Percentiles rank a stretch among this genome's conserved stretches.
phyloP scores from a whole-genome alignment of 78 protist genomes.

The Guillardia theta region DNA sequence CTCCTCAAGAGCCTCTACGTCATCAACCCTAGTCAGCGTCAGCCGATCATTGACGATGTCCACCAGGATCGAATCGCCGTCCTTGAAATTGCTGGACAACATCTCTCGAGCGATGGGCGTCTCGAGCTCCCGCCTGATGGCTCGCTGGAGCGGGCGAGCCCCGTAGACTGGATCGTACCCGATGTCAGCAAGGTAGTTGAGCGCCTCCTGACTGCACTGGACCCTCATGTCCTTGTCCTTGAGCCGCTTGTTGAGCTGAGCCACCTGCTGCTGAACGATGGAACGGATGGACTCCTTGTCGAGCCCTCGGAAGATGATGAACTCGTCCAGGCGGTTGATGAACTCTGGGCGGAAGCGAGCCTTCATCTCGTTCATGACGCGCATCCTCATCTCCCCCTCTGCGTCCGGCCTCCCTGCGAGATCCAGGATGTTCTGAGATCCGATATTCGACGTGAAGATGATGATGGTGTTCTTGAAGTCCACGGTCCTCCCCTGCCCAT shows the following conservation, averaged over 20 bases:
- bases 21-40: too few species aligned
- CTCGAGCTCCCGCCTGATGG: neutral
- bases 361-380: slow-evolving; percentile 71
- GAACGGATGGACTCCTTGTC: neutral
- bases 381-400: neutral
- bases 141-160: slow-evolving; percentile 87
- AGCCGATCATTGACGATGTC: too few species aligned
- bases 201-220: slow-evolving; percentile 32
- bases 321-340: slow-evolving; percentile 73
- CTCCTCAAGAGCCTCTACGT: too few species aligned
- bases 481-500: slow-evolving; percentile 91
- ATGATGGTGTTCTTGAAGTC: slow-evolving; percentile 90
- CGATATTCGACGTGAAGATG: slow-evolving; percentile 84
- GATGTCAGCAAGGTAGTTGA: neutral
- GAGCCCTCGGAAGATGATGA: neutral
- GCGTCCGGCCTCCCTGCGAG: neutral
- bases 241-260: slow-evolving; percentile 71
- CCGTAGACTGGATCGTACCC: slow-evolving; percentile 89
- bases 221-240: slow-evolving; percentile 65
- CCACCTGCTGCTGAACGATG: slow-evolving; percentile 58
- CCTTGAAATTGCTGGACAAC: neutral
- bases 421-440: slow-evolving; percentile 45
- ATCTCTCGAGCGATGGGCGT: neutral
- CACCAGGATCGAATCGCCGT: too few species aligned
- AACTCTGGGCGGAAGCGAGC: slow-evolving; percentile 93